A percentile compares a stretch with the other conserved stretches of the same genome.
phyloP scores from a whole-genome alignment of 495 filamentous ascomycete genomes.

The Sordaria brevicollis region DNA sequence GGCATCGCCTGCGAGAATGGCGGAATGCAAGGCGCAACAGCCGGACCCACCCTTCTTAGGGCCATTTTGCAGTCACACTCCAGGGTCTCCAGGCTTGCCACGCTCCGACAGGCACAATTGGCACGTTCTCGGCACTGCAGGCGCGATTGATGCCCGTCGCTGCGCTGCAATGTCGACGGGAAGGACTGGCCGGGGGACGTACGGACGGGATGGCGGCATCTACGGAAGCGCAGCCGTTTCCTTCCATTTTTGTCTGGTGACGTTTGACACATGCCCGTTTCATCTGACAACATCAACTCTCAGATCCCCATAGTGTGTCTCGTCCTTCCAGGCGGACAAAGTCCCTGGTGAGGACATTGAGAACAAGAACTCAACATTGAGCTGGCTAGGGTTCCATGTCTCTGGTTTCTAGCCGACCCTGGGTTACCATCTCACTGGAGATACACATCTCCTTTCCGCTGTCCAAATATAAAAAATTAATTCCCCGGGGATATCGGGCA shows the following conservation, averaged over 20 bases:
- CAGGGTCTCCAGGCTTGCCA: not conserved
- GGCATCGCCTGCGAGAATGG: conserved; percentile 19
- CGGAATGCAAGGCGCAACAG: conserved; percentile 9
- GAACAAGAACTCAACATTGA: not conserved
- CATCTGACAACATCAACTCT: not conserved
- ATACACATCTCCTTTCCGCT: not conserved
- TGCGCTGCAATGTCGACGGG: not conserved
- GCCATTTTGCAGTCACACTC: not conserved
- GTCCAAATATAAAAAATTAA: not conserved
- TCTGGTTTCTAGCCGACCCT: not conserved
- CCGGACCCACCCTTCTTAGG: not conserved
- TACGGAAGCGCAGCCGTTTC: not conserved
- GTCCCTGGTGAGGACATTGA: not conserved
- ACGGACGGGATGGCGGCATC: not conserved
- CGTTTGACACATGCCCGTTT: not conserved
- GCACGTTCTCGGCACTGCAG: not conserved
- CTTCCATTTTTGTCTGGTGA: not conserved
- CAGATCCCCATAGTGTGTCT: not conserved
- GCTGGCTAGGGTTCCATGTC: not conserved
- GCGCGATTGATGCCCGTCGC: not conserved
- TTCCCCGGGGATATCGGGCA: not conserved
- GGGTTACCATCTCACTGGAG: not conserved
- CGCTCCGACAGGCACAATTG: not conserved
- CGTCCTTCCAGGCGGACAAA: not conserved
- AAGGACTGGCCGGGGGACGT: not conserved